Evolutionary conservation across 345 rosid genomes (phyloP), one percentile per base, ranked within the genome.

Genomic region (Syzygium grande): DNA sequence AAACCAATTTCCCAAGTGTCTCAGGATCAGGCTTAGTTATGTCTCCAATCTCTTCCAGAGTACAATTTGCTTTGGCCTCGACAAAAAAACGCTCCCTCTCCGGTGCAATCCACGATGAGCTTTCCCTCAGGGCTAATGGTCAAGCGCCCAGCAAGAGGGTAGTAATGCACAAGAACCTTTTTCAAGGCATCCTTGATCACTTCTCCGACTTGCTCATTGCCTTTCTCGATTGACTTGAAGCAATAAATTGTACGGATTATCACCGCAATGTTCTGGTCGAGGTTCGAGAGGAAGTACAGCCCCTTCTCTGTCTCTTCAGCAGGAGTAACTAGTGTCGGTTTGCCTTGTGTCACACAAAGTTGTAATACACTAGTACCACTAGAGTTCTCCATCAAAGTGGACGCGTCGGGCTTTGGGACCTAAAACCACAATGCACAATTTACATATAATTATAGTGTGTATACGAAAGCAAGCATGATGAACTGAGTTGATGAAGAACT

Each of bases 111-210:
- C 54, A 97, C 92, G 6, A 94, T 92, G 46, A 95, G 99, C 92
- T 95, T 96, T 59, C 98, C 98, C 87, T 95, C 95, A 12, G 97
- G 89, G 59, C 98, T 94, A 59, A 96, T 92, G 22, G 94, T 92
- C 27, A 98, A 91, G 53, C 99, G 93, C 68, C 99, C 98, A 5
- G 98, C 96, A 19, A 97, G 96, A 13, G 99, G 98, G 86, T 97
- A 93, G 90, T 95, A 97, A 73, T 91, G 94, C 87, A 94, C 96
- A 88, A 97, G 98, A 88, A 96, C 98, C 86, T 94, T 93, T 65
- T 90, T 89, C 89, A 97, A 87, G 56, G 99, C 97, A 85, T 93
- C 89, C 93, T 91, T 95, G 79, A 97, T 92, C 87, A 92, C 94
- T 89, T 94, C 91, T 16, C 84, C 96, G 11, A 94, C 92, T 11